Conservation (phyloP, 2,329 filamentous ascomycete genomes). For the Trichophyton benhamiae region DNA sequence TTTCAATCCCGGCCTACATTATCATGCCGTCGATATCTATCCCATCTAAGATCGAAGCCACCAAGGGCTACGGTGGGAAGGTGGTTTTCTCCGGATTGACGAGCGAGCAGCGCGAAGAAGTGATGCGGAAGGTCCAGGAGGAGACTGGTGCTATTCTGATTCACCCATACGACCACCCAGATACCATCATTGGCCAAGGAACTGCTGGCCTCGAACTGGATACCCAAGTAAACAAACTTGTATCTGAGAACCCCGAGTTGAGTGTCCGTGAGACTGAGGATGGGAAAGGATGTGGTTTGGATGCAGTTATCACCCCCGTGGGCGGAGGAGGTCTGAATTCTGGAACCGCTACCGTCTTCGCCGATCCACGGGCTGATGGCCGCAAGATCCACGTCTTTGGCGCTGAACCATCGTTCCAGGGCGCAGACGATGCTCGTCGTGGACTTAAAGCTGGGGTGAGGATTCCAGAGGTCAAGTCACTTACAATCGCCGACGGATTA, state of each 20-base stretch:
- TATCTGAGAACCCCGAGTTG: slow-evolving; percentile 26
- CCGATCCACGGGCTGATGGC: slow-evolving; percentile 46
- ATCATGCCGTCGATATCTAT: slow-evolving; percentile 84
- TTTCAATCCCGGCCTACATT: slow-evolving; percentile 67
- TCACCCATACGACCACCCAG: slow-evolving; percentile 82
- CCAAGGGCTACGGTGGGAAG: slow-evolving; percentile 60
- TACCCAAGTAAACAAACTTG: slow-evolving; percentile 51
- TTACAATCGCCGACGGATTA: slow-evolving; percentile 82
- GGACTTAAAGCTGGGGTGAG: slow-evolving; percentile 54
- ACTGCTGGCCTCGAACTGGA: slow-evolving; percentile 75
- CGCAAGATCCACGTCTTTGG: slow-evolving; percentile 63
- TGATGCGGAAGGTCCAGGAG: slow-evolving; percentile 54
- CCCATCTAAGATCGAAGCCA: slow-evolving; percentile 77
- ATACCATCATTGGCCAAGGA: slow-evolving; percentile 89
- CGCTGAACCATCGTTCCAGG: slow-evolving; percentile 70
- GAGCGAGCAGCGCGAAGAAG: slow-evolving; percentile 65
- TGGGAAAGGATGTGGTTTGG: slow-evolving; percentile 28
- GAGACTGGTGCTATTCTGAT: slow-evolving; percentile 67
- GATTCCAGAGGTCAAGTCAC: slow-evolving; percentile 55
- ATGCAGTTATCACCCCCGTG: slow-evolving; percentile 69
- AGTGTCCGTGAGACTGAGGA: slow-evolving; percentile 16
- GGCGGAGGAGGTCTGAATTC: slow-evolving; percentile 82
- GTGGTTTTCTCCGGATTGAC: slow-evolving; percentile 77
- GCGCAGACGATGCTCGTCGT: slow-evolving; percentile 68
- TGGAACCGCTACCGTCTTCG: slow-evolving; percentile 60